phyloP scores from a whole-genome alignment of 2,329 filamentous ascomycete species.

The Botryotinia calthae region DNA sequence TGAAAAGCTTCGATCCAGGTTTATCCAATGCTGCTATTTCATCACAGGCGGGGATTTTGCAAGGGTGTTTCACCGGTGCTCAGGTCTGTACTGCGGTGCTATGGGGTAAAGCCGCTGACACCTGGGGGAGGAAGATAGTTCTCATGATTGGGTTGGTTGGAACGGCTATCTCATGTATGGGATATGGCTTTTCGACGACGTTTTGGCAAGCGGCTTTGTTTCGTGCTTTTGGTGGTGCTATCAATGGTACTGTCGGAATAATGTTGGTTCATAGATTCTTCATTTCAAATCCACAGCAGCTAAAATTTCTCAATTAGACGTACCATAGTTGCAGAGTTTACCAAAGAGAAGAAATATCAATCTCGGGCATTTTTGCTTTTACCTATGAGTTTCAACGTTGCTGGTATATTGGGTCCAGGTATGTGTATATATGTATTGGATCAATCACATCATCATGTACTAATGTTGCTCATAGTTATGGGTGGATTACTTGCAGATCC shows the following conservation, averaged over 20 bases:
- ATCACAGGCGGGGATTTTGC: slow-evolving; percentile 72
- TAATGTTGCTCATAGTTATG: slow-evolving; percentile 30
- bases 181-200: slow-evolving; percentile 66
- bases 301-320: slow-evolving; percentile 45
- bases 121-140: slow-evolving; percentile 73
- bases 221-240: slow-evolving; percentile 69
- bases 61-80: slow-evolving; percentile 75
- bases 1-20: slow-evolving; percentile 67
- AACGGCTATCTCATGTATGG: slow-evolving; percentile 55
- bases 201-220: slow-evolving; percentile 74
- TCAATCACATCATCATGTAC: background rate
- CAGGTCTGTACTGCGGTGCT: slow-evolving; percentile 81
- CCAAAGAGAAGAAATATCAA: slow-evolving; percentile 62
- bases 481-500: slow-evolving; percentile 47
- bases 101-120: slow-evolving; percentile 71
- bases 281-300: background rate
- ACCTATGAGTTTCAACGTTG: slow-evolving; percentile 66
- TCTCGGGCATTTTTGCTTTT: slow-evolving; percentile 44
- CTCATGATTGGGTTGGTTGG: slow-evolving; percentile 73
- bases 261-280: slow-evolving; percentile 54
- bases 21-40: slow-evolving; percentile 65
- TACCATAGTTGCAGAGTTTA: slow-evolving; percentile 68
- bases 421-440: slow-evolving; percentile 14
- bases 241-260: slow-evolving; percentile 71
- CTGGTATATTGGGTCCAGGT: slow-evolving; percentile 56